Base-by-base conservation (phyloP, 2,329 filamentous ascomycete species). In the Acrocalymma vagum region DNA sequence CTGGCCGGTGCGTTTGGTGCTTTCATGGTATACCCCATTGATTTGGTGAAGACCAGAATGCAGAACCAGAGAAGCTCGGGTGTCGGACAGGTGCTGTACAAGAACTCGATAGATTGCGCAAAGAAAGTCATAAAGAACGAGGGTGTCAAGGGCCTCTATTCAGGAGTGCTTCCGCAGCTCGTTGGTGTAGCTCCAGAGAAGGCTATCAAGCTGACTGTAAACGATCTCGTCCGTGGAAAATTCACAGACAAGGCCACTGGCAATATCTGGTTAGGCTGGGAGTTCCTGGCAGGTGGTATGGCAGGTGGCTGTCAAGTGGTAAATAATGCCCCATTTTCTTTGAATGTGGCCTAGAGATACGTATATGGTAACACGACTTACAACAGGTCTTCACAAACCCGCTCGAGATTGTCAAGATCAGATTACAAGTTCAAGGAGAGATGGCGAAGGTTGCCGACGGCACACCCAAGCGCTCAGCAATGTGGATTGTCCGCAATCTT, bases 21-120 rank as follows among this genome's bases (percentile, higher is more conserved):
- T 9, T 97, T 99, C 70, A 96, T 99, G 90, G 94, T 99, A 38
- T 99, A 99, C 70, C 94, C 94, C 16, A 97, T 99, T 65, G 94
- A 99, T 76, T 77, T 99, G 48, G 94, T 99, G 71, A 99, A 99
- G 82, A 99, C 94, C 1, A 86, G 94, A 47, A 88, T 99, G 85
- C 94, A 99, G 74, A 99, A 99, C 76, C 94, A 99, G 78, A 84
- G 94, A 55, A 83, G 83, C 4, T 59, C 60, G 13, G 83, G 87
- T 34, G 90, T 92, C 1, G 94, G 94, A 42, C 87, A 96, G 71
- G 79, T 88, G 48, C 75, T 97, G 48, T 99, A 99, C 77, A 96
- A 95, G 74, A 99, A 99, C 79, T 97, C 93, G 30, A 74, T 96
- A 51, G 94, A 99, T 72, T 99, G 94, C 70, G 91, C 92, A 48